These are phyloP conservation scores for Agaricales sp. DNA, from an alignment of 1,284 basidiomycete species.

Conservation along the genomic window DNA sequence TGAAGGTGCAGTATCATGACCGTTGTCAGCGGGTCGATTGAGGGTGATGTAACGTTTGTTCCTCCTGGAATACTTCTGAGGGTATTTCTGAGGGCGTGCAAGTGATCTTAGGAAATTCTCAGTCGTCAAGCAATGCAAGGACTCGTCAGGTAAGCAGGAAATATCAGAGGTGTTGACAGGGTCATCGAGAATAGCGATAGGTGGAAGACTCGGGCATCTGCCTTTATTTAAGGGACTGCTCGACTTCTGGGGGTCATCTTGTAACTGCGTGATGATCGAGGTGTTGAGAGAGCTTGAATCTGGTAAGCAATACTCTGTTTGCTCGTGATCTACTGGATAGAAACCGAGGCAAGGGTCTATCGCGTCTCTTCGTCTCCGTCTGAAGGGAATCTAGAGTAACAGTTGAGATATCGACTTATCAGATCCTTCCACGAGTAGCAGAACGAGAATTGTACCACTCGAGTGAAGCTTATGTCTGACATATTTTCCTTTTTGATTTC, in stretches of 20 bases:
- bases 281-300: not conserved
- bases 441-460: not conserved
- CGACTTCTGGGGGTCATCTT: too few species aligned
- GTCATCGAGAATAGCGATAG: not conserved
- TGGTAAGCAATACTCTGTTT: not conserved
- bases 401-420: not conserved
- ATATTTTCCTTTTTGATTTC: too few species aligned
- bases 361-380: not conserved
- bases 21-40: too few species aligned
- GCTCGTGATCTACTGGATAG: not conserved
- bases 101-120: not conserved
- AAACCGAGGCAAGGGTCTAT: not conserved
- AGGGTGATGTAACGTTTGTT: too few species aligned
- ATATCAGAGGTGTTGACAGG: not conserved
- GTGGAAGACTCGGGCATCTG: not conserved
- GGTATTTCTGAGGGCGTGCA: not conserved
- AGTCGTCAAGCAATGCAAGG: not conserved
- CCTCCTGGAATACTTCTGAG: not conserved
- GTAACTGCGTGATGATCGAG: too few species aligned
- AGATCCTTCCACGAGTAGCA: not conserved
- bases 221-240: too few species aligned
- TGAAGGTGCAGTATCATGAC: too few species aligned
- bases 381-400: not conserved
- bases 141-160: not conserved
- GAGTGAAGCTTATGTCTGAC: not conserved